phyloP scores from a whole-genome alignment of 441 rosid species.

The Metrosideros polymorpha region DNA sequence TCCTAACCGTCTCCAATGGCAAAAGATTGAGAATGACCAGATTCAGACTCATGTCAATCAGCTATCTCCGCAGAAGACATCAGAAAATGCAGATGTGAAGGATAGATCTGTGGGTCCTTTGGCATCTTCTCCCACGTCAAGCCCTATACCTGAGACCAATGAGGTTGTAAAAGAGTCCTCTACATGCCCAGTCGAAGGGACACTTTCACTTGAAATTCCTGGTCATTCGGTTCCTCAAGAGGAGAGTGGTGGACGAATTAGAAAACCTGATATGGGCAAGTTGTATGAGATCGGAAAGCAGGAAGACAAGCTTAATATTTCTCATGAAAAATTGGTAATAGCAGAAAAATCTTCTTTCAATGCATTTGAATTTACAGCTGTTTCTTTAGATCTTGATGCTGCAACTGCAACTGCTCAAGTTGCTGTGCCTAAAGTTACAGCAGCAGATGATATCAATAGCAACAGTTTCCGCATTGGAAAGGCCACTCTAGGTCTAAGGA shows the following conservation, averaged over 20 bases:
- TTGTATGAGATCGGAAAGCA: conserved; percentile 24
- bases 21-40: conserved; percentile 24
- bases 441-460: conserved; percentile 33
- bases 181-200: conserved; percentile 14
- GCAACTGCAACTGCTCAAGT: conserved; percentile 19
- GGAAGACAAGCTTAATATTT: conserved; percentile 9
- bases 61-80: conserved; percentile 2
- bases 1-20: conserved; percentile 28
- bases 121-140: conserved; percentile 21
- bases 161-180: conserved; percentile 28
- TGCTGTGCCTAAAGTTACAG: conserved; percentile 9
- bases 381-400: conserved; percentile 27
- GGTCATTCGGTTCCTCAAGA: conserved; percentile 23
- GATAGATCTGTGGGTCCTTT: conserved; percentile 26
- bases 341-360: background rate
- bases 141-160: conserved; percentile 27
- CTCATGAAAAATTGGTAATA: conserved; percentile 8
- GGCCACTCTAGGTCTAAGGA: conserved; percentile 18
- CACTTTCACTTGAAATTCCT: conserved; percentile 19
- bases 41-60: conserved; percentile 21
- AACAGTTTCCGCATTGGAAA: background rate
- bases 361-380: conserved; percentile 16
- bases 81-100: conserved; percentile 18
- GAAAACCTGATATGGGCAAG: conserved; percentile 24
- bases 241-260: conserved; percentile 22